Evolutionary conservation across 2,329 filamentous ascomycete genomes (phyloP), one percentile per base, ranked within the genome.

Genomic region (Trichoderma aggressivum): DNA sequence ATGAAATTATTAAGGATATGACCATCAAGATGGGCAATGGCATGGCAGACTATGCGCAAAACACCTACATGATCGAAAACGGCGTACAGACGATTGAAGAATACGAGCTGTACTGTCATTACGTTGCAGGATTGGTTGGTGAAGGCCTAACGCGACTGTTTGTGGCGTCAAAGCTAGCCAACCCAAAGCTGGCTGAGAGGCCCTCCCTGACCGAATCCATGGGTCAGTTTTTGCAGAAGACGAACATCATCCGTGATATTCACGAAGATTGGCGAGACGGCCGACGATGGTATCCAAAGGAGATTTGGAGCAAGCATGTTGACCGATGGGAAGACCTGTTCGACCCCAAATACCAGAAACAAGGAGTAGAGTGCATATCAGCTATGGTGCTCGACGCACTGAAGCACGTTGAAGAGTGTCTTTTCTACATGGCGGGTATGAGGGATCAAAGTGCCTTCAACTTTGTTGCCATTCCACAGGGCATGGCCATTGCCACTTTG

Each of bases 381-480:
- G 94, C 98, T 78, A 97, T 99, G 94, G 90, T 98, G 7, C 86
- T 98, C 72, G 94, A 96, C 77, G 93, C 95, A 6, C 86, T 99
- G 56, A 90, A 90, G 78, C 92, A 97, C 75, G 92, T 89, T 5
- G 94, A 98, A 74, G 94, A 98, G 79, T 98, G 95, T 79, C 83
- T 99, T n/a, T 98, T 94, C 85, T 99, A 98, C 84, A 94, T 99
- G 84, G 95, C 95, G 6, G 96, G 93, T 60, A 89, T 99, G 74
- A 91, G 91, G 75, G 96, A 99, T 79, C 96, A 99, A 84, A 97
- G 94, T 79, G 94, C 97, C 30, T 99, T 99, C 89, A 99, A 99
- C 87, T 99, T 99, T 81, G 94, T 94, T 61, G 95, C 95, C 70
- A 99, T 99, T 74, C 96, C 96, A 3, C 96, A 99, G 82, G 86